Base-by-base conservation (phyloP, 164 flowering plant genomes). In the Taxillus chinensis region DNA sequence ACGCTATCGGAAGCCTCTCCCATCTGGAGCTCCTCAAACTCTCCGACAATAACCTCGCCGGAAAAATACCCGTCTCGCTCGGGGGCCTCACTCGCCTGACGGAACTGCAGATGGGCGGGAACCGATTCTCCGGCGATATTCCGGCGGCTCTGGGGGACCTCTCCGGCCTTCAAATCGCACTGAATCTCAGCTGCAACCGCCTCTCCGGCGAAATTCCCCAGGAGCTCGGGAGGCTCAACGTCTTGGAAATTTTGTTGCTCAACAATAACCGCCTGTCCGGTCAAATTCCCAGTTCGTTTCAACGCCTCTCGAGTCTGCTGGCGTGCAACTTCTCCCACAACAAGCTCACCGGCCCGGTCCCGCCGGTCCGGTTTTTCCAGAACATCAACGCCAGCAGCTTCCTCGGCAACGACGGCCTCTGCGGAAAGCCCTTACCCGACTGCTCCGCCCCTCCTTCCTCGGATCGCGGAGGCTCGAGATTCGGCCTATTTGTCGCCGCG, bases 251-350 rank as follows among this genome's bases (percentile, higher is more conserved):
- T 14, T 0, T 48, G 4, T 14, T 8, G 4, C 61, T 69, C 46
- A 64, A 64, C 48, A 61, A 64, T 43, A 69, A 69, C 55, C 43
- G 57, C 42, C 55, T 69, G 6, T 13, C 60, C 48, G 67, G 68
- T 5, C 38, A 60, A 14, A 11, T 48, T 0, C 51, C 51, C 13
- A 11, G 13, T 14, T 8, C 51, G 12, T 48, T 48, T 11, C 51
- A 48, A 11, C 9, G 12, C 7, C 51, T 48, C 13, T 48, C 51
- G 9, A 11, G 51, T 48, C 13, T 48, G 13, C 51, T 48, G 13
- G 13, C 13, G 4, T 48, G 51, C 51, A 69, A 69, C 63, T 27
- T 69, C 41, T 64, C 68, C 68, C 2, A 42, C 38, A 58, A 58
- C 41, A 5, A 8, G 14, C 61, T 58, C 3, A n/a, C 45, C 39